phyloP scores from a whole-genome alignment of 2,329 filamentous ascomycete species.

The Ceratocystis destructans region DNA sequence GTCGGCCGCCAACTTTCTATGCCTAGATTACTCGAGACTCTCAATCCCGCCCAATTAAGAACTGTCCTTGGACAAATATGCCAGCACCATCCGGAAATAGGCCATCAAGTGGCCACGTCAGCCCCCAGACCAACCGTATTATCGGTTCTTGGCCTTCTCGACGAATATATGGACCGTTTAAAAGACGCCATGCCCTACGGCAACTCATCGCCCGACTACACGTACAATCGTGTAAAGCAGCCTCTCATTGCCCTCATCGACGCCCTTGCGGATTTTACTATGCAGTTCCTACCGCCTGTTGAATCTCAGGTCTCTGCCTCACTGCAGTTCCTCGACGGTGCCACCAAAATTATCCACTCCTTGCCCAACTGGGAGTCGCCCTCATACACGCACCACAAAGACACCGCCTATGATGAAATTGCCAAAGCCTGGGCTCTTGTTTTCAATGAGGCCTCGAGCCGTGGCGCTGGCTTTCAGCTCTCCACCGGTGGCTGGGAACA shows the following conservation, averaged over 20 bases:
- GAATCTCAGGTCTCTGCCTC: constrained; percentile 75
- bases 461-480: constrained; percentile 76
- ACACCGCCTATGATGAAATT: constrained; percentile 92
- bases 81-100: constrained; percentile 74
- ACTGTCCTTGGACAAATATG: constrained; percentile 82
- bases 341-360: constrained; percentile 77
- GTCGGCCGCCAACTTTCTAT: constrained; percentile 41
- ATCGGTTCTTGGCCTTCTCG: constrained; percentile 66
- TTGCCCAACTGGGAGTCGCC: constrained; percentile 84
- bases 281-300: constrained; percentile 84
- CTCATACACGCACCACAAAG: constrained; percentile 81
- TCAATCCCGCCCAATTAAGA: constrained; percentile 73
- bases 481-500: constrained; percentile 90
- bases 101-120: constrained; percentile 66
- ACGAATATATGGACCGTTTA: constrained; percentile 66
- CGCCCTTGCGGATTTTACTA: constrained; percentile 84
- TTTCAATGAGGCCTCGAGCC: constrained; percentile 79
- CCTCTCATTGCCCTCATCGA: constrained; percentile 69
- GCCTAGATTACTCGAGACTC: constrained; percentile 77
- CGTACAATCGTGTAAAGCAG: constrained; percentile 83
- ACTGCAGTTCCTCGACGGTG: constrained; percentile 75
- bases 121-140: constrained; percentile 78
- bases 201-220: constrained; percentile 76
- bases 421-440: constrained; percentile 85
- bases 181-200: constrained; percentile 75